A percentile compares a stretch with the other conserved stretches of the same genome.
Evolutionary conservation across 164 flowering plant genomes (phyloP).

Genomic region (Magnolia sinica): DNA sequence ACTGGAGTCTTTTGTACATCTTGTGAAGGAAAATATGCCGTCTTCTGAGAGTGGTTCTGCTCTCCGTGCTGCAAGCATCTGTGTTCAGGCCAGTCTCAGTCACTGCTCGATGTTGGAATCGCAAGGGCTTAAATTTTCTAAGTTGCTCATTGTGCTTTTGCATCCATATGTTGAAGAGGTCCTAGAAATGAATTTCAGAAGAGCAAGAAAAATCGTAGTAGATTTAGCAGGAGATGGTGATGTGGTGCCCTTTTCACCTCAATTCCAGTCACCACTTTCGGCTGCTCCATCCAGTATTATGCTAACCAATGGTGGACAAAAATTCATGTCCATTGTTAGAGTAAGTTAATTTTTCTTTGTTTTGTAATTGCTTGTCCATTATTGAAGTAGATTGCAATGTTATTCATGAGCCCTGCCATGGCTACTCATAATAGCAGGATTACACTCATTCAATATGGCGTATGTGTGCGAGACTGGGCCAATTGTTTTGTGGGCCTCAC

Average conservation of each 20-base stretch:
- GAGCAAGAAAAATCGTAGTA: constrained; percentile 65
- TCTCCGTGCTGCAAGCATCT: constrained; percentile 70
- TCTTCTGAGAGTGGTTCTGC: constrained; percentile 70
- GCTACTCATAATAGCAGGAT: neutral
- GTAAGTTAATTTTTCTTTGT: constrained; percentile 44
- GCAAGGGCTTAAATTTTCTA: constrained; percentile 77
- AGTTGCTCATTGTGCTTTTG: constrained; percentile 80
- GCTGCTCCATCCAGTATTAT: constrained; percentile 47
- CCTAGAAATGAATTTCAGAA: constrained; percentile 73
- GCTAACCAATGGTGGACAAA: constrained; percentile 66
- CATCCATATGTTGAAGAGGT: constrained; percentile 89
- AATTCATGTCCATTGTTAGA: constrained; percentile 62
- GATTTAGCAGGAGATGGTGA: constrained; percentile 59
- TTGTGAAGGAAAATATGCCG: constrained; percentile 89
- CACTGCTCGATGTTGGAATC: constrained; percentile 75
- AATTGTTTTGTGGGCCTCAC: too few species aligned
- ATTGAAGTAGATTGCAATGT: neutral
- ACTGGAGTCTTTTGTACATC: constrained; percentile 71
- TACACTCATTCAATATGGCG: too few species aligned
- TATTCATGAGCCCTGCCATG: too few species aligned
- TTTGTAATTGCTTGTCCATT: too few species aligned
- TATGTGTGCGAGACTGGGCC: too few species aligned
- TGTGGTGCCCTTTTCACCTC: constrained; percentile 47
- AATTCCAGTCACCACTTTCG: constrained; percentile 56
- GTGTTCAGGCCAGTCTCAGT: constrained; percentile 80